These are phyloP conservation scores for Termitomyces sp. DNA, from an alignment of 768 basidiomycete genomes.

Conservation along the genomic window DNA sequence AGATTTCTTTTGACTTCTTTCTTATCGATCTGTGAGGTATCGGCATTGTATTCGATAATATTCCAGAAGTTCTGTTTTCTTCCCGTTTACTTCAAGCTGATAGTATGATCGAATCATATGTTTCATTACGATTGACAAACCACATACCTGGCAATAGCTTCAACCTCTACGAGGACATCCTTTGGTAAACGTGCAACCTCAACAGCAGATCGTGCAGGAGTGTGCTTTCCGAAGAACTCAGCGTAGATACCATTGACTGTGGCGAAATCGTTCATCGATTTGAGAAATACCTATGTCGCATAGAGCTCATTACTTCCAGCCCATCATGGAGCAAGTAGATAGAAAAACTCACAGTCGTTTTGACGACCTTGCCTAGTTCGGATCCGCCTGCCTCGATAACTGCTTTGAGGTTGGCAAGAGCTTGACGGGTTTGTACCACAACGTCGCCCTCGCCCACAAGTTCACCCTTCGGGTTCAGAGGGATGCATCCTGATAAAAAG, in stretches of 20 bases:
- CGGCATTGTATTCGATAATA: neutral
- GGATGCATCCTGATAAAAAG: conserved; percentile 89
- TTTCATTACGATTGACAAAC: neutral
- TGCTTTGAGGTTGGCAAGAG: conserved; percentile 79
- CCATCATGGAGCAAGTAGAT: neutral
- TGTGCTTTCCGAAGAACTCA: conserved; percentile 84
- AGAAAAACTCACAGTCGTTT: conserved; percentile 72
- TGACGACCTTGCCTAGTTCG: conserved; percentile 76
- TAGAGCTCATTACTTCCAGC: neutral
- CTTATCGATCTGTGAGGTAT: conserved; percentile 3
- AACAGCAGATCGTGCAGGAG: conserved; percentile 90
- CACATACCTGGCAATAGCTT: conserved; percentile 76
- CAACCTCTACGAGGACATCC: conserved; percentile 90
- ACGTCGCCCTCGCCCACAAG: conserved; percentile 68
- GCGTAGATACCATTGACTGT: conserved; percentile 81
- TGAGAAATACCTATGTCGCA: conserved; percentile 74
- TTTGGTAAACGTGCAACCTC: conserved; percentile 88
- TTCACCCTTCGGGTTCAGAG: conserved; percentile 74
- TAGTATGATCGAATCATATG: conserved; percentile 2
- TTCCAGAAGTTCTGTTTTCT: neutral
- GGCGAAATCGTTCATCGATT: conserved; percentile 88
- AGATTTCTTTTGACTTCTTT: conserved; percentile 8
- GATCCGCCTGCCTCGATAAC: conserved; percentile 84
- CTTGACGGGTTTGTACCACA: conserved; percentile 79
- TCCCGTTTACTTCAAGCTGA: conserved; percentile 31